Percentiles rank a stretch among this genome's conserved stretches.
These are phyloP conservation scores for Fistulifera pelliculosa DNA, from an alignment of 108 stramenopile genomes.

Conservation along the genomic window DNA sequence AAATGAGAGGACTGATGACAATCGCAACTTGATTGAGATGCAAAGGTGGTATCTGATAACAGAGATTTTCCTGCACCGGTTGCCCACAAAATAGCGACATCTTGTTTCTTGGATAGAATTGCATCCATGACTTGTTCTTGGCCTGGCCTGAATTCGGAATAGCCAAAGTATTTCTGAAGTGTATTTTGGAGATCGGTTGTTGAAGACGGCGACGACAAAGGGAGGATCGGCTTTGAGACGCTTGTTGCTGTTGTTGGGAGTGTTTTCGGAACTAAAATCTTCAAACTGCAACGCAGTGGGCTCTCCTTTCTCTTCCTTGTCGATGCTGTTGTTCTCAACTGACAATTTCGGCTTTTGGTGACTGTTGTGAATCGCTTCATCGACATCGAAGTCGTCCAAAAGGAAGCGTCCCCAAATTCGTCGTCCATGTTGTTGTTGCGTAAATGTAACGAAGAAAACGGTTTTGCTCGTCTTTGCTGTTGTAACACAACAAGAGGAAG, in stretches of 20 bases:
- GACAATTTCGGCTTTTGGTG: not conserved
- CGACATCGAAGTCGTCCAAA: constrained; percentile 4
- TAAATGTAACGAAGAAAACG: not conserved
- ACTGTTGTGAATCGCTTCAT: not conserved
- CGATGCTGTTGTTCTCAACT: not conserved
- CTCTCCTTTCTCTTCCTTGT: too few species aligned
- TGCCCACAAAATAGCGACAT: constrained; percentile 88
- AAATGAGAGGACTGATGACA: constrained; percentile 65
- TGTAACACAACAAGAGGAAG: too few species aligned
- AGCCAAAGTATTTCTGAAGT: constrained; percentile 30
- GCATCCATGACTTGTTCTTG: constrained; percentile 26
- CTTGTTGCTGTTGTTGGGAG: not conserved
- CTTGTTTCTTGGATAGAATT: constrained; percentile 20
- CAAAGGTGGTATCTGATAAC: constrained; percentile 86
- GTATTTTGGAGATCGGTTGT: constrained; percentile 12
- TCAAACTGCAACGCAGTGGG: not conserved
- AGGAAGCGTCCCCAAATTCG: constrained; percentile 2
- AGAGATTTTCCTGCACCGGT: constrained; percentile 88
- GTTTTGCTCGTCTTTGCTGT: too few species aligned
- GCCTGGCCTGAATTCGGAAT: constrained; percentile 25
- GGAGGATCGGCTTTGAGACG: not conserved
- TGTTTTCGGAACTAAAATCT: not conserved
- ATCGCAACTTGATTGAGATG: constrained; percentile 38
- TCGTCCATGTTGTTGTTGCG: not conserved
- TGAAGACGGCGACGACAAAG: too few species aligned